Evolutionary conservation across 108 stramenopile species (phyloP).

Genomic region (Cyclotella baltica): DNA sequence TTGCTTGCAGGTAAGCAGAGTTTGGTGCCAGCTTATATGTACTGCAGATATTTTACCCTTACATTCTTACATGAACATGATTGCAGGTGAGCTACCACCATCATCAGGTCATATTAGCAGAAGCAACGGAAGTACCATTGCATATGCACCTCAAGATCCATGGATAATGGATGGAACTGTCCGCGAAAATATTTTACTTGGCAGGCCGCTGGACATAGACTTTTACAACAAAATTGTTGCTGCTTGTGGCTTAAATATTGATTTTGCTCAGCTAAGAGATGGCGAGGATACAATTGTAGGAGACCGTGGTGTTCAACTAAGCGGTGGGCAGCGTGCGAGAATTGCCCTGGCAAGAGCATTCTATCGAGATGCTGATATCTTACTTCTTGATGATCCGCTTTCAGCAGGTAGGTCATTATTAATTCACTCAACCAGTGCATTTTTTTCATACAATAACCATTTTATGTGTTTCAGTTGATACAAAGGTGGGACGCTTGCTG

Average conservation of each 20-base stretch:
- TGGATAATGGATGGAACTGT: slow-evolving; percentile 94
- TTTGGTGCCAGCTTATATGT: slow-evolving; percentile 35
- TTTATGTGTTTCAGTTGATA: slow-evolving; percentile 66
- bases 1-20: slow-evolving; percentile 59
- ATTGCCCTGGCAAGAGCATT: slow-evolving; percentile 87
- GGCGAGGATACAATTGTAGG: slow-evolving; percentile 92
- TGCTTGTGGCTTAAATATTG: slow-evolving; percentile 80
- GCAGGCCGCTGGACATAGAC: slow-evolving; percentile 53
- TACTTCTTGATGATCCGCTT: slow-evolving; percentile 92
- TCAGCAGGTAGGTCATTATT: slow-evolving; percentile 66
- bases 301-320: slow-evolving; percentile 91
- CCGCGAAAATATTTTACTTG: slow-evolving; percentile 88
- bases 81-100: slow-evolving; percentile 76
- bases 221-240: slow-evolving; percentile 71
- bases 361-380: slow-evolving; percentile 71
- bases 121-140: slow-evolving; percentile 53
- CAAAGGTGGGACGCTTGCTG: slow-evolving; percentile 80
- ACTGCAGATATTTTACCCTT: slow-evolving; percentile 71
- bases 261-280: slow-evolving; percentile 72
- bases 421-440: not conserved
- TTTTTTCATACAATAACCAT: not conserved
- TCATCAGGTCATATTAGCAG: slow-evolving; percentile 50
- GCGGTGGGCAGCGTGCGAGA: slow-evolving; percentile 94
- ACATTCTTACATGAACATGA: no score
- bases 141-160: slow-evolving; percentile 92